Evolutionary conservation across 208 protist genomes (phyloP), one percentile per base, ranked within the genome.

Genomic region (Wallacemonas sp.): DNA sequence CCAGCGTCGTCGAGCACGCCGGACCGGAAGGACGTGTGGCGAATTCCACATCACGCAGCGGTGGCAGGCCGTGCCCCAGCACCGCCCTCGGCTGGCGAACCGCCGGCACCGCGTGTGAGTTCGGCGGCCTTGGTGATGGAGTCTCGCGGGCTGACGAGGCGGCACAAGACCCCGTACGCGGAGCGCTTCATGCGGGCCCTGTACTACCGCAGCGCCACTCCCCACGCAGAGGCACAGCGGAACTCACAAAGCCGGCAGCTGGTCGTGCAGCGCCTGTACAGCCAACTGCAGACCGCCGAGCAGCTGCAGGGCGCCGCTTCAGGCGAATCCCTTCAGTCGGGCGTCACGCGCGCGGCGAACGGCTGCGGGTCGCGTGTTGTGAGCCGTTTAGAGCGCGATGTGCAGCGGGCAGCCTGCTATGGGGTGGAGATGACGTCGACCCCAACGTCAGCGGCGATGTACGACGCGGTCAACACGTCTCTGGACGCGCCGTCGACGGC

Each of bases 111-210:
- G n/a, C n/a, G n/a, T n/a, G 46, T 54, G 21, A n/a, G 33, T 26
- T 34, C 46, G 46, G 9, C 64, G 21, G 44, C 26, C 1, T 9
- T 24, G 41, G 21, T 62, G 0, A 26, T 51, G 44, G 33, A 34
- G 38, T 4, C 46, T 12, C 39, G 21, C 34, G 51, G 51, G 4
- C 51, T 58, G 30, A 58, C 34, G 15, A 34, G 60, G 14, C 69
- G 65, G 2, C 60, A 51, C 5, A 44, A 46, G 61, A 75, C 58
- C 8, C 70, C 44, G 26, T 84, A 81, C 58, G 71, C 77, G 5
- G 68, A 73, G 36, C 80, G 80, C 49, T 85, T 79, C 47, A 70
- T 85, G 59, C 31, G 74, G 34, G 51, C 65, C 11, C 70, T 90
- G n/a, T 85, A 85, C 67, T 75, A 70, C 27, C 62, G 72, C 28